Conservation (phyloP, 768 basidiomycete genomes). For the Kwoniella dendrophila region DNA sequence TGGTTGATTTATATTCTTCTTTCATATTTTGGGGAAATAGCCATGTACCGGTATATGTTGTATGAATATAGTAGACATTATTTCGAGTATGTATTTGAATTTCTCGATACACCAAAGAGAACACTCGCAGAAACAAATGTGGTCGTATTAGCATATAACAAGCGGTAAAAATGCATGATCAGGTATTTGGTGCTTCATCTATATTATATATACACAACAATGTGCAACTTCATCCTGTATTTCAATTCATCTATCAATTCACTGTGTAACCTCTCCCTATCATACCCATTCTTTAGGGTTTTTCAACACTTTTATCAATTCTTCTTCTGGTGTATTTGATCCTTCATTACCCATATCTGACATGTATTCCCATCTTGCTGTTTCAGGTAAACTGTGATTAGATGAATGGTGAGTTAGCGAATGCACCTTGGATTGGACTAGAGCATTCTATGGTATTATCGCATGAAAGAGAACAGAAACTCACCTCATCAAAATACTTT, state of each 20-base stretch:
- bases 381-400: conserved; percentile 65
- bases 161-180: no score
- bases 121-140: no score
- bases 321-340: conserved; percentile 67
- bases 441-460: background rate
- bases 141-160: no score
- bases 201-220: background rate
- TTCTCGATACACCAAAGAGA: no score
- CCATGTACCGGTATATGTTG: no score
- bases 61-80: no score
- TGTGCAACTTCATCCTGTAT: background rate
- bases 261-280: conserved; percentile 2
- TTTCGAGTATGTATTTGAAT: no score
- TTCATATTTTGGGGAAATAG: no score
- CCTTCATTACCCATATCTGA: conserved; percentile 68
- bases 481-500: conserved; percentile 83
- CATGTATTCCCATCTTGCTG: conserved; percentile 88
- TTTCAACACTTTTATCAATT: conserved; percentile 65
- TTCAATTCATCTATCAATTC: background rate
- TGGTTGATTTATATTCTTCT: no score
- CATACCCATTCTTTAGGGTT: conserved; percentile 67
- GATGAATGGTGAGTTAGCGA: background rate
- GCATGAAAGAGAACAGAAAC: background rate
- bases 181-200: no score
- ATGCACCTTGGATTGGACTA: background rate